Percentiles rank a stretch among this genome's conserved stretches.
phyloP scores from a whole-genome alignment of 2,329 filamentous ascomycete species.

The Colletotrichum sp. region DNA sequence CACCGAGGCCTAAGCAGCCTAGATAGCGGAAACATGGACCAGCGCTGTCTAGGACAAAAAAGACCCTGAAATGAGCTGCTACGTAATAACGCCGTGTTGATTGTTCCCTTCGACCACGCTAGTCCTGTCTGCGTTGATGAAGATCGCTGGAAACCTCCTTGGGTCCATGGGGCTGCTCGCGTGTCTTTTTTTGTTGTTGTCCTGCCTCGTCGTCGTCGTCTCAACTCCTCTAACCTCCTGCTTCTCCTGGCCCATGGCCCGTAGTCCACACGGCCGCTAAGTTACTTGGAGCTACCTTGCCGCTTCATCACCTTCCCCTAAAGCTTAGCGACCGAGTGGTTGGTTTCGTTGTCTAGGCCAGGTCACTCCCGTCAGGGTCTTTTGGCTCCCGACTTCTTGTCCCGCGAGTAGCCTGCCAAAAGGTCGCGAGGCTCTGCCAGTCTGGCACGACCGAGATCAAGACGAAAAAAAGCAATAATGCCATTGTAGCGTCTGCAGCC shows the following conservation, averaged over 20 bases:
- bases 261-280: conserved; percentile 3
- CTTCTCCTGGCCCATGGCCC: background rate
- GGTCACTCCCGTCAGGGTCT: background rate
- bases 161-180: conserved; percentile 5
- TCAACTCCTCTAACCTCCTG: background rate
- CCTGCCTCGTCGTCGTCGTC: background rate
- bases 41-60: background rate
- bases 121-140: background rate
- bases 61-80: conserved; percentile 17
- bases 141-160: conserved; percentile 12
- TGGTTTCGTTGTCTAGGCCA: background rate
- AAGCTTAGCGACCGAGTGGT: background rate
- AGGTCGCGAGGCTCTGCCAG: background rate
- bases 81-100: conserved; percentile 5
- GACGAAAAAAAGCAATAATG: conserved; percentile 6
- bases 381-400: background rate
- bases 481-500: background rate
- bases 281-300: background rate
- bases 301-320: background rate
- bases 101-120: background rate
- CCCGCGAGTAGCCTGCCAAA: background rate
- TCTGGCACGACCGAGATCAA: background rate
- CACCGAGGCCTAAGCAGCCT: background rate
- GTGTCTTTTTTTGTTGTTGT: background rate
- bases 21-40: conserved; percentile 1